phyloP scores from a whole-genome alignment of 768 basidiomycete species.

The Suillus alpinus region DNA sequence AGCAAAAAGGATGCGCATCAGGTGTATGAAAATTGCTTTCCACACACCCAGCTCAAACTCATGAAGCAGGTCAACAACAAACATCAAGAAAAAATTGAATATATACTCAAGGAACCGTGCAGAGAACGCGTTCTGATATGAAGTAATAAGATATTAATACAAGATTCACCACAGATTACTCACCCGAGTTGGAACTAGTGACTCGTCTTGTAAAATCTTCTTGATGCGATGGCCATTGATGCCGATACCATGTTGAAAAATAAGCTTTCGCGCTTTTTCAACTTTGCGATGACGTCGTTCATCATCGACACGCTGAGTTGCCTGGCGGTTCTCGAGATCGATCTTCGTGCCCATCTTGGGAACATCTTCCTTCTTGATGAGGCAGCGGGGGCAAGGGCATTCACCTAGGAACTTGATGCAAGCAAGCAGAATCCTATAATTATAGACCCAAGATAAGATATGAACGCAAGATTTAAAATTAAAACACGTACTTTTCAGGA shows the following conservation, averaged over 20 bases:
- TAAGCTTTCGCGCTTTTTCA: not conserved
- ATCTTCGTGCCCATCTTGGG: conserved; percentile 9
- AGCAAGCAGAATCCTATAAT: conserved; percentile 17
- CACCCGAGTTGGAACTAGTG: conserved; percentile 13
- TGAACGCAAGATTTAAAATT: not conserved
- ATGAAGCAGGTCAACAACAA: too few relatives aligned
- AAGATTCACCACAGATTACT: not conserved
- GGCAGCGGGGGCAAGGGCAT: conserved; percentile 26
- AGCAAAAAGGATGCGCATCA: conserved; percentile 17
- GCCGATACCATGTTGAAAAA: not conserved
- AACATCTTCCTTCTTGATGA: conserved; percentile 16
- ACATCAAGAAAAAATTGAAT: too few relatives aligned
- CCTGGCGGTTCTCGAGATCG: conserved; percentile 6
- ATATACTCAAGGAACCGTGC: too few relatives aligned
- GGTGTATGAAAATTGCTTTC: too few relatives aligned
- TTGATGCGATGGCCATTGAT: conserved; percentile 1
- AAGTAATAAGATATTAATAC: too few relatives aligned
- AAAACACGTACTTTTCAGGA: conserved; percentile 24
- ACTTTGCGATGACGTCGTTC: too few relatives aligned
- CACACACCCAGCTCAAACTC: too few relatives aligned
- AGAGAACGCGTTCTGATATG: too few relatives aligned
- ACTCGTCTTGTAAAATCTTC: conserved; percentile 7
- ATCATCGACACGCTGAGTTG: conserved; percentile 3
- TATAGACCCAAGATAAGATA: not conserved
- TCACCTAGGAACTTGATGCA: conserved; percentile 20